A percentile compares a stretch with the other conserved stretches of the same genome.
Evolutionary conservation across 306 rosid species (phyloP).

Genomic region (Castanospermum australe): DNA sequence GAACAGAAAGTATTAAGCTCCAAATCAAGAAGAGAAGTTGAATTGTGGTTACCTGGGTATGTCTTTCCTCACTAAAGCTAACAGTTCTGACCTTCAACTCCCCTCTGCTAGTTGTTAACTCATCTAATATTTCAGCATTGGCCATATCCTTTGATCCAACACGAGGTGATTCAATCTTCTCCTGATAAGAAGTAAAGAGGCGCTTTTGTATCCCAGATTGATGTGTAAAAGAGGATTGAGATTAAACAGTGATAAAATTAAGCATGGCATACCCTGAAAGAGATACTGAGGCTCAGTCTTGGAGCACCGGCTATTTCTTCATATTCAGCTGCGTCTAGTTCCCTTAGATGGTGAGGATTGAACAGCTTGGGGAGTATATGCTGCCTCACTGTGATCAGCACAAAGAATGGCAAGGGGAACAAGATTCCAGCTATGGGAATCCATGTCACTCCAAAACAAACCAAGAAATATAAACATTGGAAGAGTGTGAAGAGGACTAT

Average conservation of each 20-base stretch:
- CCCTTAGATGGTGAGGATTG: constrained; percentile 51
- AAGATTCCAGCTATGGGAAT: constrained; percentile 86
- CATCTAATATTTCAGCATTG: constrained; percentile 80
- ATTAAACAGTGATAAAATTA: background rate
- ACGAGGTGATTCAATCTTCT: constrained; percentile 33
- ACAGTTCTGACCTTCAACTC: constrained; percentile 67
- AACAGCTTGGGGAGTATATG: constrained; percentile 69
- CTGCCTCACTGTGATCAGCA: constrained; percentile 67
- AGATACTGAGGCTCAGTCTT: constrained; percentile 31
- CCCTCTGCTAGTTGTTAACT: constrained; percentile 76
- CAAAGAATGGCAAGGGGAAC: constrained; percentile 82
- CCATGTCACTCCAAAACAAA: constrained; percentile 68
- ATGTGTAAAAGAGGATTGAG: background rate
- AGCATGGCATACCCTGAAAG: constrained; percentile 43
- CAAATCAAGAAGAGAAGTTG: background rate
- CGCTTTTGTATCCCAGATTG: background rate
- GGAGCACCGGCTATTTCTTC: constrained; percentile 68
- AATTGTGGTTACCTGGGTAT: constrained; percentile 44
- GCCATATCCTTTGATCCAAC: constrained; percentile 39
- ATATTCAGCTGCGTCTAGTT: constrained; percentile 81
- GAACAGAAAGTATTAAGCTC: background rate
- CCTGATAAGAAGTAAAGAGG: constrained; percentile 32
- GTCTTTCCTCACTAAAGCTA: constrained; percentile 68
- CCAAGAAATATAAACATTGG: constrained; percentile 65
- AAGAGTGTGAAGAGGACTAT: constrained; percentile 63